Base-by-base conservation (phyloP, 2,329 filamentous ascomycete genomes). In the Herpomyces periplanetae region DNA sequence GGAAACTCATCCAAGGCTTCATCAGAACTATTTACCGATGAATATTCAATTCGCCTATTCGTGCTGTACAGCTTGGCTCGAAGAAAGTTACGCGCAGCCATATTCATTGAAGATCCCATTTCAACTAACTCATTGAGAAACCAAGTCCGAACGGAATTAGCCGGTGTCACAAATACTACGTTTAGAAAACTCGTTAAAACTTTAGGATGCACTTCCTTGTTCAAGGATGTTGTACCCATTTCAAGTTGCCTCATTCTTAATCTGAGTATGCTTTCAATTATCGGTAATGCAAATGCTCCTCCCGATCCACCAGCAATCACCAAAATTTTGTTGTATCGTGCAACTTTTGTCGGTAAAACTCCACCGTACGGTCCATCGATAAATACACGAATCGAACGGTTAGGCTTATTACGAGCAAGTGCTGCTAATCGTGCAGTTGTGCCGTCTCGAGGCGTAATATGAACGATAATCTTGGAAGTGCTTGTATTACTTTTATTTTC, bases 281-380 rank as follows among this genome's bases (percentile, higher is more conserved):
- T 32, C 0, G 42, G 38, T 0, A 57, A 28, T 1, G 42, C 40
- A 30, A 47, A 49, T 0, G 48, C 48, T 2, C 44, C 46, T 1
- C 52, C 52, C 0, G 51, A 47, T 0, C 53, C 52, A 5, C 53
- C 51, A 0, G 45, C 44, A 3, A 56, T 31, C 8, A 55, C 30
- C 0, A 58, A 28, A 1, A 35, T 30, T 4, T 32, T 33, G 18
- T 50, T 41, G 19, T 41, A 44, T 1, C 31, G 31, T 0, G 30
- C 26, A 7, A 42, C 28, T 17, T 39, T 38, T 3, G 30, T 26
- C 2, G 27, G 27, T 2, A 38, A 31, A 8, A 51, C 30, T 0
- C 51, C 51, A 0, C 53, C 50, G 22, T 57, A 57, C 0, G 52
- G 52, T 0, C 53, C 52, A 15, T 58, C 52, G 1, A 58, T 24